These are phyloP conservation scores for Aphanomyces astaci DNA, from an alignment of 352 stramenopile species.

Conservation along the genomic window DNA sequence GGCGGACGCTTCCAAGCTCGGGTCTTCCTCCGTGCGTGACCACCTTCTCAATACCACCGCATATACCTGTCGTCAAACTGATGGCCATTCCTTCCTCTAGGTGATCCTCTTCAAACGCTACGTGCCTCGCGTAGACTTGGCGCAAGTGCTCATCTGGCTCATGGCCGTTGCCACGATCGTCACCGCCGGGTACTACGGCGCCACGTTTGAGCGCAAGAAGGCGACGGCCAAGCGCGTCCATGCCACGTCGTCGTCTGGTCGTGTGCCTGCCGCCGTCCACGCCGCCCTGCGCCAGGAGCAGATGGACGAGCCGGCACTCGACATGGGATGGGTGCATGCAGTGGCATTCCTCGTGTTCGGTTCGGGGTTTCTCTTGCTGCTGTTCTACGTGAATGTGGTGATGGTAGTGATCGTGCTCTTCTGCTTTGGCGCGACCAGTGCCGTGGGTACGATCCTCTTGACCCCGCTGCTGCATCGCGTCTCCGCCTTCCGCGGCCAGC, in stretches of 20 bases:
- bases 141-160: slow-evolving; percentile 67
- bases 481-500: slow-evolving; percentile 28
- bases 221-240: slow-evolving; percentile 36
- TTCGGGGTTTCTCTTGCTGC: slow-evolving; percentile 50
- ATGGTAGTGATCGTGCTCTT: slow-evolving; percentile 72
- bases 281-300: slow-evolving; percentile 47
- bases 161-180: slow-evolving; percentile 67
- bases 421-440: slow-evolving; percentile 46
- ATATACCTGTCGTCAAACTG: too few relatives aligned
- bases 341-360: slow-evolving; percentile 57
- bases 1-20: slow-evolving; percentile 45
- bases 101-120: slow-evolving; percentile 63
- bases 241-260: slow-evolving; percentile 32
- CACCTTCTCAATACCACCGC: too few relatives aligned
- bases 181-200: slow-evolving; percentile 61
- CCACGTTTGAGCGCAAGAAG: slow-evolving; percentile 44
- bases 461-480: slow-evolving; percentile 43
- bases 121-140: slow-evolving; percentile 45
- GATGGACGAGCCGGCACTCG: slow-evolving; percentile 39
- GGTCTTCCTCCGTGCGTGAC: too few relatives aligned
- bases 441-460: slow-evolving; percentile 50
- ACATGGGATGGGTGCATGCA: slow-evolving; percentile 67
- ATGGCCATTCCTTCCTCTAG: too few relatives aligned
- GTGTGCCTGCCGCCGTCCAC: slow-evolving; percentile 40
- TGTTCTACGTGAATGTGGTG: slow-evolving; percentile 65